Evolutionary conservation across 1,284 basidiomycete genomes (phyloP), one percentile per base, ranked within the genome.

Genomic region (Leccinum fuscescens): DNA sequence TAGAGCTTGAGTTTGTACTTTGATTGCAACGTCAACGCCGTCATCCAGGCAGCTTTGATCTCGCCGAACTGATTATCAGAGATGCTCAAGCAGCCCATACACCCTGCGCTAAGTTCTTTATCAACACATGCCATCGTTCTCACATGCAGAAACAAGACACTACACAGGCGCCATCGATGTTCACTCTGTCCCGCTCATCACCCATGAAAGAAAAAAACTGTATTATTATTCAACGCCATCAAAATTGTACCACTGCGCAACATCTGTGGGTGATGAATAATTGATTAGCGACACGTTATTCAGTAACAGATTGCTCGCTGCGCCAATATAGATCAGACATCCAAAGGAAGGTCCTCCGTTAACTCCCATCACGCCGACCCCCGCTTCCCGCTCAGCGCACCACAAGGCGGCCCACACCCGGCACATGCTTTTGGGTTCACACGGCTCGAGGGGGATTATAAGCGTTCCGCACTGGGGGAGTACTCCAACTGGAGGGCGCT

Each of bases 301-400:
- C n/a, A 33, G 57, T 0, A 14, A 6, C 1, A 58, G 15, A 49
- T 50, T 48, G 60, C 57, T 55, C 39, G 69, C 63, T 72, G 69
- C 66, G 72, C 71, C 70, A 55, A 61, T 65, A 74, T 70, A 66
- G 74, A 74, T 86, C 84, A 86, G 85, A 86, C 85, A 87, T 86
- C 85, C 85, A 86, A 85, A 84, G 84, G 84, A 86, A 86, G 85
- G 83, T 81, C 78, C 72, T 80, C 77, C 0, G 37, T 64, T 64
- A 72, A 73, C 85, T 77, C 82, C 77, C 84, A 87, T 79, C 69
- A 75, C 76, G 77, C 75, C 83, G 66, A 84, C 84, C 84, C 79
- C 79, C 80, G 76, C 81, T 77, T 82, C 71, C 77, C 79, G 76
- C 77, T 77, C 84, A 89, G 86, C 86, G 85, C 85, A 86, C 84